Evolutionary conservation across 2,329 filamentous ascomycete genomes (phyloP).

Genomic region (Sarocladium brachiariae): DNA sequence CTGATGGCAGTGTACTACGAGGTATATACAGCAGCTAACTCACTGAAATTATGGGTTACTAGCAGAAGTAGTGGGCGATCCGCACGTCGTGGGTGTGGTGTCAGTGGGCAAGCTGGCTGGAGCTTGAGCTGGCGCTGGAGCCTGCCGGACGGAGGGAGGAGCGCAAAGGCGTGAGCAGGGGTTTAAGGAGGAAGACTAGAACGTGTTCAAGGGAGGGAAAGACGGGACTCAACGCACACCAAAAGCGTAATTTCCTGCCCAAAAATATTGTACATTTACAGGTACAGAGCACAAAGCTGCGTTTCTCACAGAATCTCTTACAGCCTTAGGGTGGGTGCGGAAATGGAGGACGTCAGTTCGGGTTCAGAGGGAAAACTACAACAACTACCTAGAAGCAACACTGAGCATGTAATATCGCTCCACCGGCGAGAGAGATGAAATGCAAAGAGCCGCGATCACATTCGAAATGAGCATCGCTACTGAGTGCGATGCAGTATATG

Average conservation of each 20-base stretch:
- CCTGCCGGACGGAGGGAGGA: slow-evolving; percentile 1
- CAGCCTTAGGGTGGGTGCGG: no score
- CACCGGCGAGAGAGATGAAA: background rate
- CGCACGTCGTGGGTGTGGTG: background rate
- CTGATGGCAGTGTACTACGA: background rate
- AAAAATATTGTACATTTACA: background rate
- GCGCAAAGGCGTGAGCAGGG: slow-evolving; percentile 1
- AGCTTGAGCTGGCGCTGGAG: background rate
- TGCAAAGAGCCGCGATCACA: background rate
- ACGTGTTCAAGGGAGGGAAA: background rate
- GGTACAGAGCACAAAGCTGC: no score
- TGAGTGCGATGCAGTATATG: no score
- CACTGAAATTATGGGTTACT: no score
- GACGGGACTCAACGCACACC: no score
- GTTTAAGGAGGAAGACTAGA: background rate
- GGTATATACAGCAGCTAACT: no score
- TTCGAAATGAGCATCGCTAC: no score
- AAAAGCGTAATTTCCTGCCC: background rate
- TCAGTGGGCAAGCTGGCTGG: background rate
- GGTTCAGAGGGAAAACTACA: background rate
- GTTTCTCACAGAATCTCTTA: no score
- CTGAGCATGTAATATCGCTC: background rate
- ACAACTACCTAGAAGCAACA: background rate
- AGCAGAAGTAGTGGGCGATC: background rate
- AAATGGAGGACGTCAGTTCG: no score